A percentile compares a stretch with the other conserved stretches of the same genome.
phyloP scores from a whole-genome alignment of 2,329 filamentous ascomycete genomes.

The Chrysoporthe deuterocubensis region DNA sequence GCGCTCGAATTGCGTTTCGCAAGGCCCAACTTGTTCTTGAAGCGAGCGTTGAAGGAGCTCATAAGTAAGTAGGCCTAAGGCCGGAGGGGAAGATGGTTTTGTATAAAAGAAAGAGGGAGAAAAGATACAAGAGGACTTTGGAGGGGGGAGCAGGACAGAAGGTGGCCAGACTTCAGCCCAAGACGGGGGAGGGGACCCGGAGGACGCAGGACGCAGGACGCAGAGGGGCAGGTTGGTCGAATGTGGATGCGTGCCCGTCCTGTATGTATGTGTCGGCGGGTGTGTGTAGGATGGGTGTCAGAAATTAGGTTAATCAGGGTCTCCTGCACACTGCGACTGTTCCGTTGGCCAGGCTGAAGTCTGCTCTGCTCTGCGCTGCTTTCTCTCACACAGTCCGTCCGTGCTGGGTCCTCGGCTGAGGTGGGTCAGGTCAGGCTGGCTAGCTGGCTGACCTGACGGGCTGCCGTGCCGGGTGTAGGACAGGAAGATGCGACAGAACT shows the following conservation, averaged over 20 bases:
- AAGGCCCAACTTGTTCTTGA: slow-evolving; percentile 75
- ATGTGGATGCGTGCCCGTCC: slow-evolving; percentile 7
- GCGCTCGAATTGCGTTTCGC: slow-evolving; percentile 76
- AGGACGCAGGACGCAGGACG: slow-evolving; percentile 21
- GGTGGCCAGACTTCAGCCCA: slow-evolving; percentile 27
- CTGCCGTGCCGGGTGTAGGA: slow-evolving; percentile 18
- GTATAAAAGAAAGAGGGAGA: slow-evolving; percentile 4
- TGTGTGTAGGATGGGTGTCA: slow-evolving; percentile 22
- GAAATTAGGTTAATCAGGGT: slow-evolving; percentile 28
- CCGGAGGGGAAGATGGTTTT: slow-evolving; percentile 35
- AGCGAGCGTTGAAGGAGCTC: slow-evolving; percentile 80
- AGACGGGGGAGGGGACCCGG: slow-evolving; percentile 15
- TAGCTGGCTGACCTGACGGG: slow-evolving; percentile 1
- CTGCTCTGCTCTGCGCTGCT: slow-evolving; percentile 16
- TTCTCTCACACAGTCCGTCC: neutral
- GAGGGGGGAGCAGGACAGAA: slow-evolving; percentile 4
- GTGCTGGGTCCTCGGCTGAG: slow-evolving; percentile 4
- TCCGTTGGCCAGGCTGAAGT: neutral
- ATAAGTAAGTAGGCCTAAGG: slow-evolving; percentile 56
- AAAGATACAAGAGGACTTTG: slow-evolving; percentile 9
- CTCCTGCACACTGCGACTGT: slow-evolving; percentile 1
- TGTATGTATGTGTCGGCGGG: slow-evolving; percentile 2
- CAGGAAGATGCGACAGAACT: slow-evolving; percentile 3
- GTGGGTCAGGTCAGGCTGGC: neutral
- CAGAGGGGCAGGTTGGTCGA: slow-evolving; percentile 17